These are phyloP conservation scores for Cyberlindnera nakhonratchasimensis DNA, from an alignment of 805 yeast species.

Conservation along the genomic window DNA sequence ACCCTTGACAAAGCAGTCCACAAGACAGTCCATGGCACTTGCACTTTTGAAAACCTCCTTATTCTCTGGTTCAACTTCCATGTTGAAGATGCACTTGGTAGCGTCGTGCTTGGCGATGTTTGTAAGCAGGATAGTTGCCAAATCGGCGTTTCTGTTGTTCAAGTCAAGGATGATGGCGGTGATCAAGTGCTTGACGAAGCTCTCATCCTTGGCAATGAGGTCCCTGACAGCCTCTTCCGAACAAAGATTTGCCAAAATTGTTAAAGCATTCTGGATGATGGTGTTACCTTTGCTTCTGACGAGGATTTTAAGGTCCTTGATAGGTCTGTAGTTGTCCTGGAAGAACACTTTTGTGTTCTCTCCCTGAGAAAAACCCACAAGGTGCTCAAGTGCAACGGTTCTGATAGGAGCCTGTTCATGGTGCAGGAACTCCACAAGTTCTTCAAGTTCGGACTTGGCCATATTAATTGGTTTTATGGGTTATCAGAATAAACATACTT, in stretches of 20 bases:
- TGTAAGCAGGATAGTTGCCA: slow-evolving; percentile 78
- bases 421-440: slow-evolving; percentile 74
- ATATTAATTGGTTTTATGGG: slow-evolving; percentile 1
- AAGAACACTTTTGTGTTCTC: slow-evolving; percentile 62
- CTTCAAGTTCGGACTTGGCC: slow-evolving; percentile 38
- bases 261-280: slow-evolving; percentile 62
- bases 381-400: slow-evolving; percentile 78
- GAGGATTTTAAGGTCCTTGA: slow-evolving; percentile 65
- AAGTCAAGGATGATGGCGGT: slow-evolving; percentile 49
- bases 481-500: not conserved
- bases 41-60: slow-evolving; percentile 52
- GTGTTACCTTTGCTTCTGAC: slow-evolving; percentile 51
- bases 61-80: slow-evolving; percentile 35
- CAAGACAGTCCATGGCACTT: slow-evolving; percentile 68
- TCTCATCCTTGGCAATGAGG: slow-evolving; percentile 60
- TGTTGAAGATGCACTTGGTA: slow-evolving; percentile 49
- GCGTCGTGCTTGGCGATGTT: slow-evolving; percentile 79
- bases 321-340: slow-evolving; percentile 65
- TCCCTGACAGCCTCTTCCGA: slow-evolving; percentile 64
- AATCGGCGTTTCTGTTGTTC: slow-evolving; percentile 67
- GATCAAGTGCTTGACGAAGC: slow-evolving; percentile 48
- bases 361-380: slow-evolving; percentile 79
- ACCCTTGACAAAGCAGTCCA: slow-evolving; percentile 90
- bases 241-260: slow-evolving; percentile 80
- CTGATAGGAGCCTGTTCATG: slow-evolving; percentile 76